These are phyloP conservation scores for Zarea fungicola DNA, from an alignment of 2,329 filamentous ascomycete genomes.

Conservation along the genomic window DNA sequence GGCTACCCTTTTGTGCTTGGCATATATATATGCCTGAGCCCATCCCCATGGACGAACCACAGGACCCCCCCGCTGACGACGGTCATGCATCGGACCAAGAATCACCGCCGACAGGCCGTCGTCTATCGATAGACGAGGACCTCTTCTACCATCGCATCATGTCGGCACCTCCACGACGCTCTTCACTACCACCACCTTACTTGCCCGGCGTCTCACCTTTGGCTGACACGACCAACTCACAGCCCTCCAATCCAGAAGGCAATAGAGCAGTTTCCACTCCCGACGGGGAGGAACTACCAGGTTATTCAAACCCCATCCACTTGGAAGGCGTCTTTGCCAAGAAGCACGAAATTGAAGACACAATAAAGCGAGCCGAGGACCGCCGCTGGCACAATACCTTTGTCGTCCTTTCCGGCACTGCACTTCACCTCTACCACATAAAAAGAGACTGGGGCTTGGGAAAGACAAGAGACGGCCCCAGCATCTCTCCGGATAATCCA, in stretches of 20 bases:
- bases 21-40: constrained; percentile 21
- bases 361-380: constrained; percentile 56
- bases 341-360: constrained; percentile 63
- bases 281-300: constrained; percentile 45
- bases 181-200: constrained; percentile 44
- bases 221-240: not conserved
- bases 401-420: constrained; percentile 61
- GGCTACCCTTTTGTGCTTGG: not conserved
- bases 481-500: constrained; percentile 44
- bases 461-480: constrained; percentile 41
- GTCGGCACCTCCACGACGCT: constrained; percentile 38
- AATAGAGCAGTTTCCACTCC: constrained; percentile 3
- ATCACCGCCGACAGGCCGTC: constrained; percentile 36
- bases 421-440: constrained; percentile 58
- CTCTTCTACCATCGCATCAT: constrained; percentile 48
- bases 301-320: constrained; percentile 51
- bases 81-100: constrained; percentile 22
- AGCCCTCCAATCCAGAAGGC: not conserved
- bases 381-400: constrained; percentile 61
- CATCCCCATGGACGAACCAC: constrained; percentile 30
- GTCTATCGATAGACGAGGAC: constrained; percentile 52
- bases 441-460: constrained; percentile 54
- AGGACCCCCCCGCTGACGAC: constrained; percentile 27
- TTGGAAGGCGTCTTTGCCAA: constrained; percentile 53
- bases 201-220: constrained; percentile 22